phyloP scores from a whole-genome alignment of 768 basidiomycete species.

The Lactarius quietus region DNA sequence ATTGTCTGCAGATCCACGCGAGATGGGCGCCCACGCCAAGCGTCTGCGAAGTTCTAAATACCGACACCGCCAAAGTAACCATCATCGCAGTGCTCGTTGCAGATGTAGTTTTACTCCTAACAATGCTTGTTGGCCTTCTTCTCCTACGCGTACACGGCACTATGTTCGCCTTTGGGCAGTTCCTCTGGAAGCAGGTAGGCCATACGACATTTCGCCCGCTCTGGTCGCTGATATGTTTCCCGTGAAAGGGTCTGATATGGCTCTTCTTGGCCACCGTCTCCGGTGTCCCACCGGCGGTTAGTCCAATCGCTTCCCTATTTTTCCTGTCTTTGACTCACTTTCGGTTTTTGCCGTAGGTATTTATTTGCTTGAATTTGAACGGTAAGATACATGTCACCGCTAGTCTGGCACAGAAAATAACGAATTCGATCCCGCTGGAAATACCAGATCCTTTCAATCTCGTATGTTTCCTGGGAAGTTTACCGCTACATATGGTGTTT shows the following conservation, averaged over 20 bases:
- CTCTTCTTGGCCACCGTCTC: neutral
- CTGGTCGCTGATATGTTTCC: neutral
- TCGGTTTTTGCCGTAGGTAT: neutral
- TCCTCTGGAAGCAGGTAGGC: slow-evolving; percentile 17
- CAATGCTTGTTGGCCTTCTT: slow-evolving; percentile 15
- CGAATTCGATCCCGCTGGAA: neutral
- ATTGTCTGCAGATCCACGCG: neutral
- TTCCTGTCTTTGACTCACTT: neutral
- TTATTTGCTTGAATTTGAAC: slow-evolving; percentile 3
- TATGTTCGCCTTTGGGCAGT: neutral
- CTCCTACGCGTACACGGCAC: neutral
- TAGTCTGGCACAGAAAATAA: neutral
- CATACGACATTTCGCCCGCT: neutral
- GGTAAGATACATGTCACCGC: neutral
- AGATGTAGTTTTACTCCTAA: slow-evolving; percentile 3
- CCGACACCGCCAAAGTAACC: neutral
- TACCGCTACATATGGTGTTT: too few species aligned
- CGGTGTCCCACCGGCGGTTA: neutral
- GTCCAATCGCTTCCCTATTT: neutral
- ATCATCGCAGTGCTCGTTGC: neutral
- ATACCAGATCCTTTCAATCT: neutral
- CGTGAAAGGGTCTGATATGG: neutral
- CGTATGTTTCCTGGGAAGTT: neutral
- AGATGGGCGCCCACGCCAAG: neutral
- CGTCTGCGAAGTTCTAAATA: neutral